Conservation (phyloP, 331 rosid species). For the Malus hybrid region DNA sequence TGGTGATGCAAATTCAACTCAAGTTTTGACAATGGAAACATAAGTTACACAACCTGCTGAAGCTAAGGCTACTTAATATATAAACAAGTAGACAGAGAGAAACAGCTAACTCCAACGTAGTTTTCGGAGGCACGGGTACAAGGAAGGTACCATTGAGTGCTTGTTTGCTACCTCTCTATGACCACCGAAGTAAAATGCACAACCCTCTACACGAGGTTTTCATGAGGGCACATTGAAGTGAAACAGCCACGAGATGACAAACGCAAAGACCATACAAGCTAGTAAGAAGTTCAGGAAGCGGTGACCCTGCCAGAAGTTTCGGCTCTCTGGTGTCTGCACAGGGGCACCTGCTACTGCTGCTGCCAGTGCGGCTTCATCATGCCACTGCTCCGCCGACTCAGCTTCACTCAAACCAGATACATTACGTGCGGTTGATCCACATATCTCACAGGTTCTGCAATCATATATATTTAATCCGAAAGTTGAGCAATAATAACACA, state of each 20-base stretch:
- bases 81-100: slow-evolving; percentile 27
- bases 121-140: slow-evolving; percentile 21
- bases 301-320: slow-evolving; percentile 53
- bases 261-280: slow-evolving; percentile 43
- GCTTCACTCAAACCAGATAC: slow-evolving; percentile 32
- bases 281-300: slow-evolving; percentile 44
- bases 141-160: slow-evolving; percentile 18
- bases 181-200: neutral
- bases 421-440: slow-evolving; percentile 42
- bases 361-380: slow-evolving; percentile 20
- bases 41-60: slow-evolving; percentile 23
- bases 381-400: slow-evolving; percentile 34
- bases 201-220: slow-evolving; percentile 5
- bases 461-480: neutral
- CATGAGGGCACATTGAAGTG: slow-evolving; percentile 47
- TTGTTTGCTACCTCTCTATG: slow-evolving; percentile 23
- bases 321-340: slow-evolving; percentile 26
- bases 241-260: slow-evolving; percentile 46
- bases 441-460: slow-evolving; percentile 50
- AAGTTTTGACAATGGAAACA: neutral
- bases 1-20: slow-evolving; percentile 1
- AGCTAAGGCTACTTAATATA: slow-evolving; percentile 12
- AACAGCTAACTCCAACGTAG: slow-evolving; percentile 16
- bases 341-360: slow-evolving; percentile 16
- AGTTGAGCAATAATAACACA: neutral